These are phyloP conservation scores for Fusarium sp. DNA, from an alignment of 2,329 filamentous ascomycete species.

Conservation along the genomic window DNA sequence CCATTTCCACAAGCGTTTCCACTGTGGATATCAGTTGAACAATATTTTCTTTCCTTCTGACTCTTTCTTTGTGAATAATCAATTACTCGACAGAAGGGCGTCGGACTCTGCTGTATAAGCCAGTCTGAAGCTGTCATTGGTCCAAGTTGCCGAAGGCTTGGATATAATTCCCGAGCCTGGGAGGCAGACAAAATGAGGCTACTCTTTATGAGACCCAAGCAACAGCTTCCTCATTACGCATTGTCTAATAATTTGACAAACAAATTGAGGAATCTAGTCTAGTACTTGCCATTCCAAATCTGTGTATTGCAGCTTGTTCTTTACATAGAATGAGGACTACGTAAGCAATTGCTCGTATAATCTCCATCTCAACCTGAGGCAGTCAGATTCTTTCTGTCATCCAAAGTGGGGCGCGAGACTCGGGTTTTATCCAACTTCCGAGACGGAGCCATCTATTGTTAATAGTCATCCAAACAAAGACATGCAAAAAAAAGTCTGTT, in stretches of 20 bases:
- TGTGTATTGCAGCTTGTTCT: too few species aligned
- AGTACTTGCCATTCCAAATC: too few species aligned
- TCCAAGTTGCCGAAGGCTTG: conserved; percentile 21
- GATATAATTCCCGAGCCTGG: conserved; percentile 4
- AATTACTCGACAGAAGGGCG: conserved; percentile 8
- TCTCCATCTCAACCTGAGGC: too few species aligned
- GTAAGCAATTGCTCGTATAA: too few species aligned
- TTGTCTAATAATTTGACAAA: too few species aligned
- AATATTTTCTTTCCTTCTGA: conserved; percentile 17
- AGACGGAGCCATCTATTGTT: background rate
- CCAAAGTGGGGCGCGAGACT: too few species aligned
- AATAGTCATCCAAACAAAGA: background rate
- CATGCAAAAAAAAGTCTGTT: background rate
- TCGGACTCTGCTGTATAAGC: conserved; percentile 12
- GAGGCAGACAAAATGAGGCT: background rate
- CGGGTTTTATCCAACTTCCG: background rate
- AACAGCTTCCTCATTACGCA: too few species aligned
- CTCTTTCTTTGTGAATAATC: conserved; percentile 4
- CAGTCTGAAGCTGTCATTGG: conserved; percentile 19
- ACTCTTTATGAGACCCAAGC: too few species aligned
- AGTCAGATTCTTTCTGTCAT: too few species aligned
- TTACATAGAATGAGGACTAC: too few species aligned
- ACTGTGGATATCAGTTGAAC: conserved; percentile 11
- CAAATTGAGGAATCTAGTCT: too few species aligned
- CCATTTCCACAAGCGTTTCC: conserved; percentile 23